Percentiles rank a stretch among this genome's conserved stretches.
Conservation (phyloP, 768 basidiomycete genomes). For the Rhodotorula graminis region DNA sequence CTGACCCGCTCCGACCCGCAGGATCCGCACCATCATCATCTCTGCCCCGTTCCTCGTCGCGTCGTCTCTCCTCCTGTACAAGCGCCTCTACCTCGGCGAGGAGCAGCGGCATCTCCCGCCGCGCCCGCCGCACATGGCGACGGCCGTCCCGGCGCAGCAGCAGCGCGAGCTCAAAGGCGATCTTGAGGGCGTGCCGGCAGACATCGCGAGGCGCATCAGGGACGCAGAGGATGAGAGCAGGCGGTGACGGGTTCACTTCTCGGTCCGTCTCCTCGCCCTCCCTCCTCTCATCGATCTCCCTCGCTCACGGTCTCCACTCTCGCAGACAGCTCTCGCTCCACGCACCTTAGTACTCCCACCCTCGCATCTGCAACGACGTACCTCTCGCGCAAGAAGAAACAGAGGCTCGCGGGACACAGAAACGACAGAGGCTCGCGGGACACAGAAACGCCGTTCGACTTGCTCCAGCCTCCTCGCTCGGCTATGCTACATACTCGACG, state of each 20-base stretch:
- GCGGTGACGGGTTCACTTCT: background rate
- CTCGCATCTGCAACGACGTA: no score
- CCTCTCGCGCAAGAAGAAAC: no score
- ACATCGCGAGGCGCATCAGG: slow-evolving; percentile 13
- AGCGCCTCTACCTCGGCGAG: slow-evolving; percentile 37
- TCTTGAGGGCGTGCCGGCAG: slow-evolving; percentile 10
- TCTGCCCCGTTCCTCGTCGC: slow-evolving; percentile 36
- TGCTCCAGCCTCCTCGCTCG: background rate
- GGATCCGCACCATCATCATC: slow-evolving; percentile 38
- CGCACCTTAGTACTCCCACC: no score
- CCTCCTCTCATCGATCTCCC: no score
- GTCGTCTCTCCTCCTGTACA: slow-evolving; percentile 31
- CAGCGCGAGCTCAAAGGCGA: background rate
- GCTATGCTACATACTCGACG: no score
- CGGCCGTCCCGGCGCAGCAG: background rate
- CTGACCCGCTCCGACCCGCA: background rate
- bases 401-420: no score
- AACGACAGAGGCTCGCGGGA: no score
- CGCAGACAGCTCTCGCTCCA: no score
- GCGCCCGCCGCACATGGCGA: background rate
- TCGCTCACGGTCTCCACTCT: no score
- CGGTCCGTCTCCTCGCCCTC: background rate
- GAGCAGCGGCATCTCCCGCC: slow-evolving; percentile 27
- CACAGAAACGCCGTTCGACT: background rate
- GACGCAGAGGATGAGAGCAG: slow-evolving; percentile 1